Evolutionary conservation across 257 asterid genomes (phyloP), one percentile per base, ranked within the genome.

Genomic region (Fraxinus pennsylvanica): DNA sequence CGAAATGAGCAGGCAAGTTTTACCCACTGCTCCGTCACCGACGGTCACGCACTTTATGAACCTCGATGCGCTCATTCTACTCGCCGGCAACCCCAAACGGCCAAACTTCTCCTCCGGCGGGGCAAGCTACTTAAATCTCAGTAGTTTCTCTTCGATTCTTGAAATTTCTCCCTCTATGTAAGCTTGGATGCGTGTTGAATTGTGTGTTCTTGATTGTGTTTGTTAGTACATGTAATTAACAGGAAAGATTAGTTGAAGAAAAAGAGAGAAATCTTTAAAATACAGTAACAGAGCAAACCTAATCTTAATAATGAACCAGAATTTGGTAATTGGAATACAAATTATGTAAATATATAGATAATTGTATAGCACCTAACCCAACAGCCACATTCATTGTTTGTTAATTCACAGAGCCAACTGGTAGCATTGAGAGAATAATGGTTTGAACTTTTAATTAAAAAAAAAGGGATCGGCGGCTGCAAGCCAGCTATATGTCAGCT

Each of bases 1-100:
- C 83, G 94, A 92, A 71, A 92, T 90, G 81, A 92, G 96, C 84
- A 90, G 82, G 81, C 97, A 88, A 80, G 97, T 91, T 88, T 91
- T 91, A 41, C 97, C 97, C 71, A 91, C 94, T 43, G 94, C 97
- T 57, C 94, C 97, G 67, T 90, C 97, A 67, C 97, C 97, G 61
- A 91, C 94, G 52, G 97, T 90, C 33, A 90, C 94, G 74, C 97
- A 91, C 85, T 91, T 91, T 38, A 91, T 91, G 86, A 88, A 88
- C 90, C 89, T 87, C 29, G 97, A 88, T 21, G 91, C 90, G 75
- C 96, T 90, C 96, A 91, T 91, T 68, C 80, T 85, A 78, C 86
- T 72, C 77, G 78, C 77, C 89, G 76, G 86, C 73, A 76, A 80
- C 71, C 52, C 71, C 47, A 41, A 41, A 13, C 9, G 29, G 47